Evolutionary conservation across 208 protist species (phyloP).

Genomic region (Trypanosoma cruzi): DNA sequence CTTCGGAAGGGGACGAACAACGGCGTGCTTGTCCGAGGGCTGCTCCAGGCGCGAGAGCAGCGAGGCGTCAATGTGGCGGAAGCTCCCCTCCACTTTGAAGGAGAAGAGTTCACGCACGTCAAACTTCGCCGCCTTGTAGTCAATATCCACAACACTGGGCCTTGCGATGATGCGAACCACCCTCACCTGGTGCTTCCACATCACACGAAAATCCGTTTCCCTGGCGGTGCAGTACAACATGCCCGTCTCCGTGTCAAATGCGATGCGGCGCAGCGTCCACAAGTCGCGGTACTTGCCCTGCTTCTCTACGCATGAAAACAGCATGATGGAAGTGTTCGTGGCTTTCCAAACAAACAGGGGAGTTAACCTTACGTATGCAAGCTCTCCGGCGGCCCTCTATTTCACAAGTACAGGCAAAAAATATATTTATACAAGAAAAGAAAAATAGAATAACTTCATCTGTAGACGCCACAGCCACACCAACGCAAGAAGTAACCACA

Average conservation of each 20-base stretch:
- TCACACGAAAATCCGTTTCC: conserved; percentile 7
- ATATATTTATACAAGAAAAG: too few species aligned
- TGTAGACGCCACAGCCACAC: too few species aligned
- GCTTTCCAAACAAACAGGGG: too few species aligned
- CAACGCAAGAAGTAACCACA: too few species aligned
- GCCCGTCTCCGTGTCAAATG: conserved; percentile 42
- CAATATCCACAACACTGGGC: conserved; percentile 3
- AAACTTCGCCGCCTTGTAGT: conserved; percentile 7
- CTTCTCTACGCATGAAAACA: conserved; percentile 50
- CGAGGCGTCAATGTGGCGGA: not conserved
- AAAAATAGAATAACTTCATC: too few species aligned
- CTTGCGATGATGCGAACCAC: conserved; percentile 11
- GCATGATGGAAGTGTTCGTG: too few species aligned
- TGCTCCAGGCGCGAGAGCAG: not conserved
- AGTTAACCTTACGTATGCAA: too few species aligned
- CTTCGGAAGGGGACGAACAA: not conserved
- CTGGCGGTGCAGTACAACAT: conserved; percentile 52
- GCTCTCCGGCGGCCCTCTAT: too few species aligned
- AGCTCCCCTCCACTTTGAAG: conserved; percentile 5
- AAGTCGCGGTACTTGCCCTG: conserved; percentile 33
- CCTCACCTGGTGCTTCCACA: conserved; percentile 22
- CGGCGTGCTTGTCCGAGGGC: not conserved
- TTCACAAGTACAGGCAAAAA: too few species aligned
- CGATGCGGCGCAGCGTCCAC: conserved; percentile 33
- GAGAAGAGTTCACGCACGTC: conserved; percentile 14